phyloP scores from a whole-genome alignment of 306 rosid species.

The Trifolium pratense region DNA sequence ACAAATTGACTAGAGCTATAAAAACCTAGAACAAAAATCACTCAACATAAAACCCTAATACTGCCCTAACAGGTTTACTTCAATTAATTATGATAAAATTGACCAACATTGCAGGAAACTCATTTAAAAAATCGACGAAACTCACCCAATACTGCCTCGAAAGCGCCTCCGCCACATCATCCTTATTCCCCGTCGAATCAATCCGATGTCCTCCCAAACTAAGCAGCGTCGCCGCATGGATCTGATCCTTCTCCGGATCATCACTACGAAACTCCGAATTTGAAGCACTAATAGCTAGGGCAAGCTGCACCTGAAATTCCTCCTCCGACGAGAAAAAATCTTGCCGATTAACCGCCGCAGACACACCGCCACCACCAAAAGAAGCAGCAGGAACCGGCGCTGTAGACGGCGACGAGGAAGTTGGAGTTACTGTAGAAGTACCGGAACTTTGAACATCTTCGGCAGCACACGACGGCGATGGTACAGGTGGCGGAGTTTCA shows the following conservation, averaged over 20 bases:
- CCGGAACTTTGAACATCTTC: slow-evolving; percentile 59
- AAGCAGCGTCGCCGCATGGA: slow-evolving; percentile 83
- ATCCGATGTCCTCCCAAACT: slow-evolving; percentile 72
- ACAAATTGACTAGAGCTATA: neutral
- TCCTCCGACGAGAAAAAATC: slow-evolving; percentile 91
- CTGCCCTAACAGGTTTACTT: slow-evolving; percentile 22
- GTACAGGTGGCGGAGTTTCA: slow-evolving; percentile 53
- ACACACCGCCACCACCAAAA: slow-evolving; percentile 13
- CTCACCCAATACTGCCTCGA: slow-evolving; percentile 98
- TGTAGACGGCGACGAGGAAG: slow-evolving; percentile 54
- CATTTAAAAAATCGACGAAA: slow-evolving; percentile 31
- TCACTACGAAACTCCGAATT: slow-evolving; percentile 79
- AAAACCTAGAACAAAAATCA: neutral
- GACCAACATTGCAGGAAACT: slow-evolving; percentile 6
- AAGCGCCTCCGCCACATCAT: slow-evolving; percentile 68
- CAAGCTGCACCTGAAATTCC: slow-evolving; percentile 96
- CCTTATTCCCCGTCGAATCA: slow-evolving; percentile 58
- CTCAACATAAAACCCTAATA: slow-evolving; percentile 27
- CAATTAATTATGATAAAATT: slow-evolving; percentile 17
- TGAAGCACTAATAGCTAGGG: slow-evolving; percentile 97
- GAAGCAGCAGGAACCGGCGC: slow-evolving; percentile 17
- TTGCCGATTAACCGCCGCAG: slow-evolving; percentile 49
- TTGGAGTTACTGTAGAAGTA: slow-evolving; percentile 53
- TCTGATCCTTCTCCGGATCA: slow-evolving; percentile 95
- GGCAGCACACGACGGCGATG: slow-evolving; percentile 53